Conservation (phyloP, 331 rosid genomes). For the Cucumis variabilis region DNA sequence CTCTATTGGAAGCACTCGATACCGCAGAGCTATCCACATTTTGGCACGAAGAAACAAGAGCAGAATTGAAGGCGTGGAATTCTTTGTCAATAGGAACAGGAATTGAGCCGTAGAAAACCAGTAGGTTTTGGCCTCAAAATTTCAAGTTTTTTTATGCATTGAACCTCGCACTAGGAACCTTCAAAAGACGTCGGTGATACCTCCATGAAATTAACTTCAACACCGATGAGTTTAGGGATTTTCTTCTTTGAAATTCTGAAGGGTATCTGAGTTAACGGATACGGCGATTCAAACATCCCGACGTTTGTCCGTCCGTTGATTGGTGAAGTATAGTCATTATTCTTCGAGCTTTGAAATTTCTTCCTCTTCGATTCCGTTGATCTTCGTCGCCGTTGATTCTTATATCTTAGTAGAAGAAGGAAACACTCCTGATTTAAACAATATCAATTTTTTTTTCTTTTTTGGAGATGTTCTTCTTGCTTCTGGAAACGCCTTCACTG, state of each 20-base stretch:
- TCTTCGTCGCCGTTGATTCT: too few species aligned
- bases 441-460: too few species aligned
- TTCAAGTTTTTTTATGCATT: slow-evolving; percentile 84
- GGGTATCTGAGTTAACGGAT: neutral
- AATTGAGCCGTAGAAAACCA: slow-evolving; percentile 86
- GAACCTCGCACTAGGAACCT: slow-evolving; percentile 63
- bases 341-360: too few species aligned
- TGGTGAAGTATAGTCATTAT: neutral
- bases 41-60: slow-evolving; percentile 76
- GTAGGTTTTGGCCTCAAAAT: slow-evolving; percentile 86
- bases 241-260: neutral
- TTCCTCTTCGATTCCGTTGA: too few species aligned
- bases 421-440: too few species aligned
- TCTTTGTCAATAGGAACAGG: slow-evolving; percentile 93
- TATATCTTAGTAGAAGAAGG: too few species aligned
- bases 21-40: slow-evolving; percentile 72
- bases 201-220: slow-evolving; percentile 36
- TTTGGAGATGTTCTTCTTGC: too few species aligned
- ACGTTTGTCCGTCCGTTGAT: neutral
- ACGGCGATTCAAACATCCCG: neutral
- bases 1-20: slow-evolving; percentile 91
- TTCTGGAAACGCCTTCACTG: too few species aligned
- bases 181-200: slow-evolving; percentile 38
- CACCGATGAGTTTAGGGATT: neutral
- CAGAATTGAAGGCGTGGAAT: slow-evolving; percentile 72